Base-by-base conservation (phyloP, 331 rosid genomes). In the Pyracantha coccinea region DNA sequence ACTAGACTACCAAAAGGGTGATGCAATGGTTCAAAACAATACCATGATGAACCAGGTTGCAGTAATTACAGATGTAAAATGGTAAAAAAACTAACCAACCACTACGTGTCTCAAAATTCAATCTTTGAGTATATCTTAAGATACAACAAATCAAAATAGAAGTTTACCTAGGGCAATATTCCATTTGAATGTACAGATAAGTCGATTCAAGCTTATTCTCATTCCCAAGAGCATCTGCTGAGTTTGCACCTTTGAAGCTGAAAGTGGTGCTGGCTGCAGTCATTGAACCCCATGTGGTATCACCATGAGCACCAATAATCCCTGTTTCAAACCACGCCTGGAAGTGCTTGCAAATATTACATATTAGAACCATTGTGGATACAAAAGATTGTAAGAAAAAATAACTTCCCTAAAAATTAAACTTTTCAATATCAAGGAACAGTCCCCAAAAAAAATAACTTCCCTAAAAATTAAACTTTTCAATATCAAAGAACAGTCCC, bases 281-380 rank as follows among this genome's bases (percentile, higher is more conserved):
- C 79, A 65, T 78, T 84, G 99, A 94, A 80, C 84, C 92, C 88
- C 84, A 82, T 27, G 81, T 66, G 41, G 77, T 38, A 65, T 94
- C 96, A 75, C 86, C 89, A 66, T 79, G 47, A 85, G 89, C 83
- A 80, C 90, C 86, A 76, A 58, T 62, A 73, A 88, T 82, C 68
- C 96, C 96, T 67, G 93, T 89, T 86, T 94, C 99, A 90, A 88
- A 90, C 99, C 99, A 94, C 52, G 99, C 97, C 99, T 94, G 89
- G 68, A 83, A 85, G 71, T 87, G 82, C 74, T 77, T 52, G 66
- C 72, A 72, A 66, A 68, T 58, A 80, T 62, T 75, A 72, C 50
- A 68, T 66, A 80, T 62, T 75, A 78, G 74, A 78, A 73, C 62
- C 52, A 77, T 77, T 66, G 69, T 63, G 17, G 62, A 38, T 54